Percentiles rank a stretch among this genome's conserved stretches.
Evolutionary conservation across 116 monocot species (phyloP).

Genomic region (Zostera marina): DNA sequence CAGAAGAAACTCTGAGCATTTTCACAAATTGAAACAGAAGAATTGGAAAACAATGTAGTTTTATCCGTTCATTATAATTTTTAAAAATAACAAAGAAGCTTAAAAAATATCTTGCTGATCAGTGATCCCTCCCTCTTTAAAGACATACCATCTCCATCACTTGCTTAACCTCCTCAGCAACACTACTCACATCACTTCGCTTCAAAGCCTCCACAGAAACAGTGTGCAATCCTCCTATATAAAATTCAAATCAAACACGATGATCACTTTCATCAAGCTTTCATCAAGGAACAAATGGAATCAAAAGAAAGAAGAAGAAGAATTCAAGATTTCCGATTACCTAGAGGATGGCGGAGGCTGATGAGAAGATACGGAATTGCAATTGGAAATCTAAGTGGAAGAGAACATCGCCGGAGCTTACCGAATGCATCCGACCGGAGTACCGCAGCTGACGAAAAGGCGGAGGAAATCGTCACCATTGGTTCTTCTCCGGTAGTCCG

Average conservation of each 20-base stretch:
- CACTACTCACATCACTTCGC: slow-evolving; percentile 18
- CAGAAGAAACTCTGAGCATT: slow-evolving; percentile 4
- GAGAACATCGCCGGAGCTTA: neutral
- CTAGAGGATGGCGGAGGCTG: neutral
- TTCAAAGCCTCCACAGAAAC: slow-evolving; percentile 8
- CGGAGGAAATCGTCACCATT: neutral
- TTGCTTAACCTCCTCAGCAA: slow-evolving; percentile 35
- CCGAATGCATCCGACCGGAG: neutral
- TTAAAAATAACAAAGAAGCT: neutral
- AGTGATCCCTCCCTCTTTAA: neutral
- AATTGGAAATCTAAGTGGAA: neutral
- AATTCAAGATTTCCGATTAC: neutral
- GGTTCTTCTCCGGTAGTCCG: too few relatives aligned
- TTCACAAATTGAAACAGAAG: neutral
- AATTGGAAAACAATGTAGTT: neutral
- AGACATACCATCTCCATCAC: slow-evolving; percentile 39
- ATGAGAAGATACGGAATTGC: neutral
- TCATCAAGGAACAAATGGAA: neutral
- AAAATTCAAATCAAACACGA: neutral
- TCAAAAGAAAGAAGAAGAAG: neutral
- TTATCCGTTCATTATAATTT: neutral
- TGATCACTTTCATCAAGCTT: neutral
- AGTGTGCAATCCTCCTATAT: slow-evolving; percentile 15
- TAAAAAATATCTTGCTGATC: too few relatives aligned
- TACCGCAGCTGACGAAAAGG: neutral